Evolutionary conservation across 2,329 filamentous ascomycete species (phyloP), one percentile per base, ranked within the genome.

Genomic region (Claviceps fusiformis): DNA sequence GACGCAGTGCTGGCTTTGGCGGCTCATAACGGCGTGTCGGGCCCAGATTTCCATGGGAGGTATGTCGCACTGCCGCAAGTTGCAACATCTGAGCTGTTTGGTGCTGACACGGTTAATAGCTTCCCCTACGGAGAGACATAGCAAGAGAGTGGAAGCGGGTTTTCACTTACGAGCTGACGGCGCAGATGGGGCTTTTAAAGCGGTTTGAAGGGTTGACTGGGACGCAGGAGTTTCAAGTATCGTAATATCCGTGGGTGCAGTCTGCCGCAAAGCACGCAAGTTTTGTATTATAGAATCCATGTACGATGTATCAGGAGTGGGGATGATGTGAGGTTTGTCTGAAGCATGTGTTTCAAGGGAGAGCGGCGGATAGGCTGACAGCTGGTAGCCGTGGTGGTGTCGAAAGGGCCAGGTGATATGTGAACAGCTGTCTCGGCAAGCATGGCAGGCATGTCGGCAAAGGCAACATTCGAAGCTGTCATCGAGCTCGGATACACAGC

Each of bases 1-100:
- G 74, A 76, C 55, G 74, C 74, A 5, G 72, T 79, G 13, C 58
- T 79, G 57, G 75, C 73, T 8, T 62, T 79, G 46, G 72, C 74
- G 19, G 72, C 69, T 3, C 73, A 76, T 56, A 73, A 70, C 60
- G 67, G 68, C 35, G 59, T 66, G 2, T 64, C 65, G 2, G 57
- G 64, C 3, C 62, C 69, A 4, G 71, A 75, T 33, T 77, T 74
- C 59, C 61, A 64, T 39, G 59, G 70, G 35, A 72, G 75, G 75
- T 77, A 65, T 67, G 75, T 60, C 61, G 5, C 19, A 13, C 6
- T 44, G 9, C 39, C 24, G 13, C 29, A 8, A 44, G 2, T 31
- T 11, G 17, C 29, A 5, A 33, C n/a, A 17, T 15, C 46, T 10
- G 9, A 35, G 35, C 35, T 37, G 41, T 17, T 8, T 57, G 46